phyloP scores from a whole-genome alignment of 2,329 filamentous ascomycete genomes.

The Aureobasidium namibiae region DNA sequence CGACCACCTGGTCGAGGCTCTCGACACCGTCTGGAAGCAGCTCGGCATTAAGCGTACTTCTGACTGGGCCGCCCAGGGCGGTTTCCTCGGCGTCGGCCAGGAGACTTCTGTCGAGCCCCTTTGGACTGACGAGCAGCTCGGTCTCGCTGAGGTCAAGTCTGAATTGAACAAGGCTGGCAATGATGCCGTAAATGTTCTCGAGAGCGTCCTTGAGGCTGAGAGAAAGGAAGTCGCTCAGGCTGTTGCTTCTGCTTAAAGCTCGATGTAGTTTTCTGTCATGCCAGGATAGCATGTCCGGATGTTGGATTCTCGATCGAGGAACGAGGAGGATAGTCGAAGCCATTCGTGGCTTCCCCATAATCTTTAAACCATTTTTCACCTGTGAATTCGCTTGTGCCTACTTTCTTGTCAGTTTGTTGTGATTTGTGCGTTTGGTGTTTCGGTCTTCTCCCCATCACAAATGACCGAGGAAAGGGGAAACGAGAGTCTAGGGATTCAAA shows the following conservation, averaged over 20 bases:
- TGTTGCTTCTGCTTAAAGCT: constrained; percentile 26
- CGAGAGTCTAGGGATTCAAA: too few species aligned
- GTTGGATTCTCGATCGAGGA: neutral
- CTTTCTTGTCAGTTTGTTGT: neutral
- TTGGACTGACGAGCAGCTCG: constrained; percentile 86
- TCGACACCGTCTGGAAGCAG: constrained; percentile 82
- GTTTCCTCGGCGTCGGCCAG: constrained; percentile 89
- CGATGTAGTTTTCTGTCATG: neutral
- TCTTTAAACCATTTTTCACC: neutral
- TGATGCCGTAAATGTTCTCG: constrained; percentile 37
- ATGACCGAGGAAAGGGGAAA: neutral
- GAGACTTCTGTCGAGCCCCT: constrained; percentile 58
- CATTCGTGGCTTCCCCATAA: neutral
- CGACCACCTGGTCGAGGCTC: constrained; percentile 72
- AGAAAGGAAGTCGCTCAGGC: constrained; percentile 33
- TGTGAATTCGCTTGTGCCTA: neutral
- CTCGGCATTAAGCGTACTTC: constrained; percentile 87
- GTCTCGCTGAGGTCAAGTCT: constrained; percentile 57
- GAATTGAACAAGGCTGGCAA: constrained; percentile 47
- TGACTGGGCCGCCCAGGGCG: constrained; percentile 83
- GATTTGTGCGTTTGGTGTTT: neutral
- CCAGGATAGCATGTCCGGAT: neutral
- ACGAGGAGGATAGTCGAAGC: neutral
- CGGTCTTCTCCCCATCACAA: neutral
- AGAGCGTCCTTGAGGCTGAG: constrained; percentile 41